phyloP scores from a whole-genome alignment of 2,329 filamentous ascomycete genomes.

The Phialophora verrucosa region DNA sequence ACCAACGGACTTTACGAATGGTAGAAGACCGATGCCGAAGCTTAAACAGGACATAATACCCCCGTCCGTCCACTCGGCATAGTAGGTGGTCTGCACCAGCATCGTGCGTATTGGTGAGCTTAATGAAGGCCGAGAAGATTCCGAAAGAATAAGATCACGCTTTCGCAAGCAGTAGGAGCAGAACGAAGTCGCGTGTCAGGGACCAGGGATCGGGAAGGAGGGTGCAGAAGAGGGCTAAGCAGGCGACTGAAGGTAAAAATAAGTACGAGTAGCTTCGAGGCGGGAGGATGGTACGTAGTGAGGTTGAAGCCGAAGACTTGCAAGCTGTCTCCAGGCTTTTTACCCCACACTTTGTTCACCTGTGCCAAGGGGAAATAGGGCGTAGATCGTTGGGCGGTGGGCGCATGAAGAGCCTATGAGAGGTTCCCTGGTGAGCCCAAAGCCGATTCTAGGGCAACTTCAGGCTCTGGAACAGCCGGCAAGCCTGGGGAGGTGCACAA shows the following conservation, averaged over 20 bases:
- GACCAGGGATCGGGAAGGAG: not conserved
- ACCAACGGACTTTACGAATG: not conserved
- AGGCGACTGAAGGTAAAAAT: not conserved
- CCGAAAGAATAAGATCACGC: not conserved
- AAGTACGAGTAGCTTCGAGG: not conserved
- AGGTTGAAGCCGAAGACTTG: not conserved
- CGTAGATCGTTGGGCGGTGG: conserved; percentile 16
- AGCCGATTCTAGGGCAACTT: conserved; percentile 15
- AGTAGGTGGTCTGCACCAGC: not conserved
- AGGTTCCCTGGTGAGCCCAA: not conserved
- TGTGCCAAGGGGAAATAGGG: conserved; percentile 12
- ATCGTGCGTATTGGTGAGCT: not conserved
- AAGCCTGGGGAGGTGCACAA: conserved; percentile 17
- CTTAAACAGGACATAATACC: not conserved
- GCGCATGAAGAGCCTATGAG: conserved; percentile 2
- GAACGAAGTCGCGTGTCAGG: conserved; percentile 8
- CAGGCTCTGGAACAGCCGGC: conserved; percentile 13
- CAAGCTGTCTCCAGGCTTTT: conserved; percentile 3
- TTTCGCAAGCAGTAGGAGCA: not conserved
- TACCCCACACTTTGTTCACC: conserved; percentile 22
- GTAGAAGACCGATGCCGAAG: conserved; percentile 2
- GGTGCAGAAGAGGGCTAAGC: not conserved
- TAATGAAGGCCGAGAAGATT: not conserved
- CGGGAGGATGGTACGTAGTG: not conserved
- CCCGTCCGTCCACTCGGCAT: not conserved